These are phyloP conservation scores for Penicillium diatomitis DNA, from an alignment of 495 filamentous ascomycete species.

Conservation along the genomic window DNA sequence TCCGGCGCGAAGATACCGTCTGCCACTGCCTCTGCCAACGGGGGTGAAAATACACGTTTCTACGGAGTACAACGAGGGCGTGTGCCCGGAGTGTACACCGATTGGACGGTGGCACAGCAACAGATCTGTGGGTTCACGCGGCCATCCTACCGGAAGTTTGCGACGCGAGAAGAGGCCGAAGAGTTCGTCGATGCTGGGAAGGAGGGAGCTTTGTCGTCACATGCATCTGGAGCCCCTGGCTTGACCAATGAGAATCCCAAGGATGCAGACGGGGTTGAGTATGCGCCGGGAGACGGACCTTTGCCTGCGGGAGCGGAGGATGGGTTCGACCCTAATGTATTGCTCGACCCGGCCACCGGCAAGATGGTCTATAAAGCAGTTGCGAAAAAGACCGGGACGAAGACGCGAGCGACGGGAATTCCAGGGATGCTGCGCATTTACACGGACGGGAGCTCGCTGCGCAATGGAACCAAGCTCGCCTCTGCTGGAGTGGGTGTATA, in stretches of 20 bases:
- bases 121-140: slow-evolving; percentile 70
- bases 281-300: slow-evolving; percentile 45
- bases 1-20: slow-evolving; percentile 45
- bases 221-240: slow-evolving; percentile 20
- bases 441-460: slow-evolving; percentile 77
- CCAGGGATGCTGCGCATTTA: slow-evolving; percentile 61
- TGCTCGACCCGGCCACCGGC: slow-evolving; percentile 47
- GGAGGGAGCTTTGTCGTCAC: slow-evolving; percentile 12
- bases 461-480: slow-evolving; percentile 66
- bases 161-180: slow-evolving; percentile 68
- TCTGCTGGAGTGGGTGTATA: slow-evolving; percentile 81
- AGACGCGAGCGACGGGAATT: slow-evolving; percentile 26
- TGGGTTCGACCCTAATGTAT: slow-evolving; percentile 52
- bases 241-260: slow-evolving; percentile 23
- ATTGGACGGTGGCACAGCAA: slow-evolving; percentile 69
- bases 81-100: slow-evolving; percentile 79
- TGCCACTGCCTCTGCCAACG: slow-evolving; percentile 10
- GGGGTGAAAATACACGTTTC: slow-evolving; percentile 39
- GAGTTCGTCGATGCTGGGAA: slow-evolving; percentile 53
- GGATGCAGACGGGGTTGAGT: slow-evolving; percentile 35
- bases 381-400: slow-evolving; percentile 38
- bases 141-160: slow-evolving; percentile 75
- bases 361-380: slow-evolving; percentile 50
- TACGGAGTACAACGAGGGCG: slow-evolving; percentile 82
- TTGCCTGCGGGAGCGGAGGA: slow-evolving; percentile 48